phyloP scores from a whole-genome alignment of 2,329 filamentous ascomycete genomes.

The Colletotrichum tropicale region DNA sequence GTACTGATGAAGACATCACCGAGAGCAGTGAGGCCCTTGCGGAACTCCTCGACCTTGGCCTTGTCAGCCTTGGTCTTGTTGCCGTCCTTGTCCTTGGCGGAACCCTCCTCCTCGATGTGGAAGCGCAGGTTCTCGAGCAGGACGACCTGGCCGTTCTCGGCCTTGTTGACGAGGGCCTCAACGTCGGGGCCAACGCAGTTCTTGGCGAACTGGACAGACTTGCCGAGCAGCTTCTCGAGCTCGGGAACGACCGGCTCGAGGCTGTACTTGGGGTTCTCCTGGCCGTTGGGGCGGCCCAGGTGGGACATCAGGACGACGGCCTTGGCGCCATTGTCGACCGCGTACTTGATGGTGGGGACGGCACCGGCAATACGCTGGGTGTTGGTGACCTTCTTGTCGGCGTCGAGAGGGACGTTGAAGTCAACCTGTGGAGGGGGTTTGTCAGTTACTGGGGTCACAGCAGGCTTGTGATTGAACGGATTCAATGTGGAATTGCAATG shows the following conservation, averaged over 20 bases:
- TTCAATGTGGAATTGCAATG: not conserved
- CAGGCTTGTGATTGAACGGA: not conserved
- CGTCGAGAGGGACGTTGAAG: slow-evolving; percentile 98
- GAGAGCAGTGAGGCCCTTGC: slow-evolving; percentile 91
- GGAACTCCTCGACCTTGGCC: slow-evolving; percentile 88
- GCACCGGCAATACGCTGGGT: slow-evolving; percentile 97
- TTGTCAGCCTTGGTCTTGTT: slow-evolving; percentile 99
- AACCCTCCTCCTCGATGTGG: slow-evolving; percentile 98
- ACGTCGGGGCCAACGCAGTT: slow-evolving; percentile 91
- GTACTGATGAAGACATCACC: slow-evolving; percentile 96
- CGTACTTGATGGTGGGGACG: slow-evolving; percentile 93
- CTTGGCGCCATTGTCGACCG: slow-evolving; percentile 88
- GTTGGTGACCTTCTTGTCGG: slow-evolving; percentile 94
- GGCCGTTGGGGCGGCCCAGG: slow-evolving; percentile 92
- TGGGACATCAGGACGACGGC: slow-evolving; percentile 97
- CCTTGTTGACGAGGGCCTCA: slow-evolving; percentile 87
- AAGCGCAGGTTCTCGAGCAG: slow-evolving; percentile 98
- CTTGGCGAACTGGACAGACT: slow-evolving; percentile 84
- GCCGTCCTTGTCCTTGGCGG: slow-evolving; percentile 88
- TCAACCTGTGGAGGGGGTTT: slow-evolving; percentile 72
- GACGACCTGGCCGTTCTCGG: slow-evolving; percentile 80
- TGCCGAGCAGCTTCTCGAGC: slow-evolving; percentile 88
- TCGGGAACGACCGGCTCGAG: slow-evolving; percentile 89
- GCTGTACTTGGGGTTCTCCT: slow-evolving; percentile 90
- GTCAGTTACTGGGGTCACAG: slow-evolving; percentile 12